Base-by-base conservation (phyloP, 1,284 basidiomycete genomes). In the Phenoliferia sp. region DNA sequence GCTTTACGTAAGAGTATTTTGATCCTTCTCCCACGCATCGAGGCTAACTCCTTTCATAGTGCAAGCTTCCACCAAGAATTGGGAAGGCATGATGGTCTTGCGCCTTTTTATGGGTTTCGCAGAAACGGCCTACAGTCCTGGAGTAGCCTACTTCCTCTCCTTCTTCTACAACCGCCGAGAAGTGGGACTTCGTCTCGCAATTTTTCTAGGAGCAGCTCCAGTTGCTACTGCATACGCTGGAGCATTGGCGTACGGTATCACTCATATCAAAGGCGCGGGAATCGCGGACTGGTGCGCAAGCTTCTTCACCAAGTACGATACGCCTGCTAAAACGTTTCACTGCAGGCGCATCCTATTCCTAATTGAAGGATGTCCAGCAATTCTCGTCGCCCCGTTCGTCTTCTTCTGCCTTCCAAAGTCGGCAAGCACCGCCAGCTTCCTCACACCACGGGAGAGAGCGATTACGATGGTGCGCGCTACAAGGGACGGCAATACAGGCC, bases 121-220 rank as follows among this genome's bases (percentile, higher is more conserved):
- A 17, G 77, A 78, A 64, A 75, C 75, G 0, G 74, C 75, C 6
- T 78, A 72, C 44, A 72, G 73, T 0, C 76, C 77, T 2, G 77
- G 76, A 2, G 73, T 73, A 3, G 72, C 74, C 1, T 65, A 73
- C 48, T 77, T 74, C 36, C 61, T 76, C 4, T 66, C 64, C 35
- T 77, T 77, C 64, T 77, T 78, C 68, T 78, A 72, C 62, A 29
- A 33, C 19, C 55, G 67, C 9, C 58, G 66, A 3, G 77, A 44
- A 22, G 70, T 78, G 22, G 77, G 77, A 0, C 56, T 77, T 32
- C 66, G 77, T 17, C 77, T 77, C 54, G 76, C 66, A 2, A 48
- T 64, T 19, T 76, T 69, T 48, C 65, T 75, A 9, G 54, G 54
- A 2, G 54, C 61, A 10, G 61, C 67, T 10, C 36, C 64, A 1